Conservation (phyloP, 2,329 filamentous ascomycete species). For the Colletotrichum scovillei region DNA sequence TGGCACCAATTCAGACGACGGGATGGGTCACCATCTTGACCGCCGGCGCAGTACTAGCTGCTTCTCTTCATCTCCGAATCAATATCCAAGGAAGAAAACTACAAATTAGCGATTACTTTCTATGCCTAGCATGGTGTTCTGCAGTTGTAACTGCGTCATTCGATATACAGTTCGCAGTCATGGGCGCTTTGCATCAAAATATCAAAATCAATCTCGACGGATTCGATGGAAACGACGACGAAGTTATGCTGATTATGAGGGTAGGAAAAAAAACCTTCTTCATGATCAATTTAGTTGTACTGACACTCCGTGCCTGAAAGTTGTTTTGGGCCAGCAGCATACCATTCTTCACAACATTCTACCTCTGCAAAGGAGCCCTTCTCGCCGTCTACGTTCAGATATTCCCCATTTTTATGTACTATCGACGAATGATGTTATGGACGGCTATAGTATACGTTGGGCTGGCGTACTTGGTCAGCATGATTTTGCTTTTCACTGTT, state of each 20-base stretch:
- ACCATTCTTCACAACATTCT: slow-evolving; percentile 30
- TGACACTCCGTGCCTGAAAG: neutral
- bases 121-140: slow-evolving; percentile 28
- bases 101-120: slow-evolving; percentile 21
- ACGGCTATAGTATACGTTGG: slow-evolving; percentile 12
- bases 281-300: too few species aligned
- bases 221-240: slow-evolving; percentile 15
- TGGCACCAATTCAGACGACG: slow-evolving; percentile 14
- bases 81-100: slow-evolving; percentile 26
- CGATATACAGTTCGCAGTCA: slow-evolving; percentile 29
- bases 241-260: slow-evolving; percentile 6
- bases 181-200: slow-evolving; percentile 28
- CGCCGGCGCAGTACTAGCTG: slow-evolving; percentile 28
- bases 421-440: slow-evolving; percentile 28
- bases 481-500: slow-evolving; percentile 22
- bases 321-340: slow-evolving; percentile 33
- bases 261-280: neutral
- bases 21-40: slow-evolving; percentile 29
- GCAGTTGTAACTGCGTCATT: slow-evolving; percentile 24
- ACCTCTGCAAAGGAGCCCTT: slow-evolving; percentile 31
- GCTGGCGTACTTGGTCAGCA: slow-evolving; percentile 25
- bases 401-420: slow-evolving; percentile 29
- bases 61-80: slow-evolving; percentile 28
- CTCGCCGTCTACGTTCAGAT: slow-evolving; percentile 27
- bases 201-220: slow-evolving; percentile 26